phyloP scores from a whole-genome alignment of 768 basidiomycete genomes.

The Asterophora lycoperdoides region DNA sequence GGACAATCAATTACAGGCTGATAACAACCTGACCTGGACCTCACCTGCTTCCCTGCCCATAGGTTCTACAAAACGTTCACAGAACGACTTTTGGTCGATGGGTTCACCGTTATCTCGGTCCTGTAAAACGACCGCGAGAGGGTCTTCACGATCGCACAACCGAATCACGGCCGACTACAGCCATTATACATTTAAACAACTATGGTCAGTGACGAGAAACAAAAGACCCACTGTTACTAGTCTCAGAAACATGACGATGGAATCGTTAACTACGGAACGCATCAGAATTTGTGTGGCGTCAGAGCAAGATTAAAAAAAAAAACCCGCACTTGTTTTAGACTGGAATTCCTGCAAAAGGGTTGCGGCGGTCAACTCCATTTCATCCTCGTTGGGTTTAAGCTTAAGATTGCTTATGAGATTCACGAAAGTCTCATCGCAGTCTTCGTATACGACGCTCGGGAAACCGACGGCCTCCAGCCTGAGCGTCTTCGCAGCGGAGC shows the following conservation, averaged over 20 bases:
- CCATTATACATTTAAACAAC: neutral
- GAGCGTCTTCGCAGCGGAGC: slow-evolving; percentile 41
- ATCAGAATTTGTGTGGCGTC: neutral
- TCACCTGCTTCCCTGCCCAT: slow-evolving; percentile 74
- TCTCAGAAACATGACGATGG: slow-evolving; percentile 76
- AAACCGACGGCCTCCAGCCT: slow-evolving; percentile 58
- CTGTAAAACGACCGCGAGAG: slow-evolving; percentile 69
- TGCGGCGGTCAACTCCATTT: slow-evolving; percentile 30
- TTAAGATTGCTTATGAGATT: slow-evolving; percentile 46
- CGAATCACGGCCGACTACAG: slow-evolving; percentile 70
- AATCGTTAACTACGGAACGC: slow-evolving; percentile 50
- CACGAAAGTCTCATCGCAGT: slow-evolving; percentile 66
- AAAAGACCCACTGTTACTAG: slow-evolving; percentile 53
- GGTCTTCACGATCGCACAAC: slow-evolving; percentile 29
- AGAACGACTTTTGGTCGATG: slow-evolving; percentile 62
- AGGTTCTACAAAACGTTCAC: slow-evolving; percentile 72
- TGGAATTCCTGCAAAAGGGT: slow-evolving; percentile 51
- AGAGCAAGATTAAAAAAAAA: neutral
- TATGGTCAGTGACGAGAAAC: neutral
- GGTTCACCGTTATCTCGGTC: slow-evolving; percentile 65
- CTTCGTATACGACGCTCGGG: slow-evolving; percentile 63
- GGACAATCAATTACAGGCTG: neutral
- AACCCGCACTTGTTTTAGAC: slow-evolving; percentile 45
- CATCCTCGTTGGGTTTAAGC: slow-evolving; percentile 32
- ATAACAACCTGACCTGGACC: slow-evolving; percentile 1